Evolutionary conservation across 2,329 filamentous ascomycete species (phyloP).

Genomic region (Arachnomyces sp.): DNA sequence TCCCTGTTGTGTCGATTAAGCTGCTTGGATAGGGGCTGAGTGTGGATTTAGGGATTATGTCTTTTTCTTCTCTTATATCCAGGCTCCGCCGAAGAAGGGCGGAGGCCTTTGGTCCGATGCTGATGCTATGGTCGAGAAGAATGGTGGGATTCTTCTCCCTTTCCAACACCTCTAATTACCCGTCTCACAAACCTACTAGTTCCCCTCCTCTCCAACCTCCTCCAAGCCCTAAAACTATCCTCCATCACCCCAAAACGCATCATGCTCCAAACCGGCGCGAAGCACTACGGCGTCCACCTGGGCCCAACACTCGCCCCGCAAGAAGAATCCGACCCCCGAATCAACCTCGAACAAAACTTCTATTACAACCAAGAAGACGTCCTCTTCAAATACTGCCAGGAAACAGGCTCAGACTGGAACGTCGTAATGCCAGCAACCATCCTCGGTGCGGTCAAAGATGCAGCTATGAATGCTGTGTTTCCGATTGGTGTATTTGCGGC

Average conservation of each 20-base stretch:
- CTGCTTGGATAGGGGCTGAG: not conserved
- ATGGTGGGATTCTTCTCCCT: slow-evolving; percentile 28
- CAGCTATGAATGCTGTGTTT: slow-evolving; percentile 18
- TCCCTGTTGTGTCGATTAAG: not conserved
- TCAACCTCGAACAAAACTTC: slow-evolving; percentile 19
- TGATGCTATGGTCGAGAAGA: slow-evolving; percentile 43
- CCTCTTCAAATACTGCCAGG: slow-evolving; percentile 16
- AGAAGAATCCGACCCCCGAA: slow-evolving; percentile 18
- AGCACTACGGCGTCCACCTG: slow-evolving; percentile 19
- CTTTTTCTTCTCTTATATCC: slow-evolving; percentile 50
- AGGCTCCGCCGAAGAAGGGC: slow-evolving; percentile 39
- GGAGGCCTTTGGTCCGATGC: slow-evolving; percentile 42
- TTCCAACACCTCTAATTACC: not conserved
- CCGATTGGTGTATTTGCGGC: slow-evolving; percentile 18
- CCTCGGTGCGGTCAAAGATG: slow-evolving; percentile 19
- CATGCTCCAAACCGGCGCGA: slow-evolving; percentile 35
- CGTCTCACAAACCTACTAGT: slow-evolving; percentile 1
- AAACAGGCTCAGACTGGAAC: slow-evolving; percentile 17
- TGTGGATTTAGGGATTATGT: slow-evolving; percentile 31
- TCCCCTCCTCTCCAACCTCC: slow-evolving; percentile 41
- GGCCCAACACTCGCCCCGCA: slow-evolving; percentile 18
- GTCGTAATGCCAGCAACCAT: slow-evolving; percentile 18
- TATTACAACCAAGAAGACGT: slow-evolving; percentile 22
- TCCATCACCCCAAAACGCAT: slow-evolving; percentile 39
- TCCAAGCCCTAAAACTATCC: slow-evolving; percentile 35